Percentiles rank a stretch among this genome's conserved stretches.
phyloP scores from a whole-genome alignment of 495 filamentous ascomycete species.

The Astrothelium subdiscretum region DNA sequence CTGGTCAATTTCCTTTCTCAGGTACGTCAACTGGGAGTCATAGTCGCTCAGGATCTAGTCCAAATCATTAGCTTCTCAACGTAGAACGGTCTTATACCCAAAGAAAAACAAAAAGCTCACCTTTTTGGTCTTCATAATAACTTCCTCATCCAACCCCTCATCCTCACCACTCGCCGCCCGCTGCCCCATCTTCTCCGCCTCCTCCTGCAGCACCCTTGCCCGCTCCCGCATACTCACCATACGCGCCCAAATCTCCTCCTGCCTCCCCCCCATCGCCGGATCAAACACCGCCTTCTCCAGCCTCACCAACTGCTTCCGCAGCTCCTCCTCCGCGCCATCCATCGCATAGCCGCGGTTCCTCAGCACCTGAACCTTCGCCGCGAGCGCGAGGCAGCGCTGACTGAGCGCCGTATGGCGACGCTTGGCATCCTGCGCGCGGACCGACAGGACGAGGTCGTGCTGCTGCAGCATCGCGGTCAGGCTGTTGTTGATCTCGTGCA shows the following conservation, averaged over 20 bases:
- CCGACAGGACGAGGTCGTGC: slow-evolving; percentile 71
- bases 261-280: slow-evolving; percentile 67
- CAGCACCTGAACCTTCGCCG: slow-evolving; percentile 83
- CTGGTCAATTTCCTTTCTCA: slow-evolving; percentile 69
- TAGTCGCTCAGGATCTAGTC: slow-evolving; percentile 72
- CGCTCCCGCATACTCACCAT: slow-evolving; percentile 77
- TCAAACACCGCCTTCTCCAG: slow-evolving; percentile 72
- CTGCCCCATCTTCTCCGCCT: slow-evolving; percentile 57
- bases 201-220: slow-evolving; percentile 63
- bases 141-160: slow-evolving; percentile 58
- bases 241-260: slow-evolving; percentile 94
- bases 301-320: slow-evolving; percentile 69
- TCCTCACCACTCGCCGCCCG: slow-evolving; percentile 31
- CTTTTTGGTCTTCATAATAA: slow-evolving; percentile 73
- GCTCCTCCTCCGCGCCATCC: slow-evolving; percentile 77
- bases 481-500: slow-evolving; percentile 83
- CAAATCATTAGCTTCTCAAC: slow-evolving; percentile 24
- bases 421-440: slow-evolving; percentile 67
- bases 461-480: slow-evolving; percentile 66
- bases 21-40: slow-evolving; percentile 71
- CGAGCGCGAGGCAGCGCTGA: slow-evolving; percentile 70
- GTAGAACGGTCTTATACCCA: slow-evolving; percentile 16
- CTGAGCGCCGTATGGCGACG: slow-evolving; percentile 70
- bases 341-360: slow-evolving; percentile 87
- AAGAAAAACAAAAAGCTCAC: slow-evolving; percentile 37